Evolutionary conservation across 805 yeast genomes (phyloP).

Genomic region (Metschnikowia peoriensis): DNA sequence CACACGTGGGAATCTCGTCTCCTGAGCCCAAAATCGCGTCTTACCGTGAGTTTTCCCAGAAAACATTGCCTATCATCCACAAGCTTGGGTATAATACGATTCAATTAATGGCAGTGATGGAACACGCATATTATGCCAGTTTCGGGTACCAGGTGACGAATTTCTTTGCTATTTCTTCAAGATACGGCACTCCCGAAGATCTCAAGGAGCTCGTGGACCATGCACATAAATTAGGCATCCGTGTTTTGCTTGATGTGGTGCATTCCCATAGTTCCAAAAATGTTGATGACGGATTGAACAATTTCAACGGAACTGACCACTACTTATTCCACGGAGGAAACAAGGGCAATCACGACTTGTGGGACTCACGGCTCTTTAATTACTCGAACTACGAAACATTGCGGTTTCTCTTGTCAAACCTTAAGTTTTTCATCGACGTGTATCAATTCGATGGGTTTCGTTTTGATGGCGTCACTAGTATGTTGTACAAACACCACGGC

Average conservation of each 20-base stretch:
- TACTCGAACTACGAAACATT: conserved; percentile 90
- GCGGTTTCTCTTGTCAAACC: conserved; percentile 78
- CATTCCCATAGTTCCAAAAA: conserved; percentile 96
- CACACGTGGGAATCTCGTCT: conserved; percentile 92
- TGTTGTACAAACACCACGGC: conserved; percentile 92
- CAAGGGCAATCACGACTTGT: conserved; percentile 82
- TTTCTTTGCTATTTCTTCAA: conserved; percentile 84
- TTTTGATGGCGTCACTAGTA: conserved; percentile 94
- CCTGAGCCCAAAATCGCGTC: conserved; percentile 85
- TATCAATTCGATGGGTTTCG: conserved; percentile 92
- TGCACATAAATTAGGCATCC: conserved; percentile 85
- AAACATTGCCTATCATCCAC: conserved; percentile 79
- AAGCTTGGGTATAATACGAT: conserved; percentile 88
- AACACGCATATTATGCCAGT: conserved; percentile 96
- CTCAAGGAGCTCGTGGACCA: conserved; percentile 85
- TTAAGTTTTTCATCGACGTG: conserved; percentile 79
- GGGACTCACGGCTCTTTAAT: conserved; percentile 96
- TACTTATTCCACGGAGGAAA: conserved; percentile 93
- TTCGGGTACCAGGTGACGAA: conserved; percentile 97
- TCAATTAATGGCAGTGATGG: conserved; percentile 98
- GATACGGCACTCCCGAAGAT: conserved; percentile 95
- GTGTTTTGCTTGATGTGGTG: conserved; percentile 86
- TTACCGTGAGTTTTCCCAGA: conserved; percentile 78
- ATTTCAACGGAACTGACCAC: conserved; percentile 92
- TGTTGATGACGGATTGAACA: conserved; percentile 88